Base-by-base conservation (phyloP, 2,329 filamentous ascomycete species). In the Beauveria caledonica region DNA sequence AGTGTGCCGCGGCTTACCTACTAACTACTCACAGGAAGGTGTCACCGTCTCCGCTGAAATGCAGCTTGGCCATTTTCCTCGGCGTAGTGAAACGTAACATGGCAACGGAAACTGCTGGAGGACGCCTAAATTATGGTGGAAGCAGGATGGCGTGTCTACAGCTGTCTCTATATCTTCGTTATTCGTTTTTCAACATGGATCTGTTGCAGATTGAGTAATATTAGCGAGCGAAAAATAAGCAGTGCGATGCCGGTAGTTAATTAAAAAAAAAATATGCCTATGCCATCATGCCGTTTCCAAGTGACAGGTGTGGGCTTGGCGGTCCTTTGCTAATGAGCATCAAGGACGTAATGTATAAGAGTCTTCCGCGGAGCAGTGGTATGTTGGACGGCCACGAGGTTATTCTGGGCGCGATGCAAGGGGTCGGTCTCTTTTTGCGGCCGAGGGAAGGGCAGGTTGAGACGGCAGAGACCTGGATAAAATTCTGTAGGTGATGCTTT, bases 221-320 rank as follows among this genome's bases (percentile, higher is more conserved):
- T 33, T 33, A 36, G 27, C 42, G 42, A 42, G 53, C 27, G 13
- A 15, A 7, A 36, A 17, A 33, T n/a, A 53, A 53, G 29, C 33
- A 45, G 25, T 25, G 27, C n/a, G 19, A 27, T 10, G 29, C 44
- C 45, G 44, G 15, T n/a, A 49, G 44, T 19, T 21, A 49, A 57
- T 48, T 29, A 57, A 13, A 36, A 36, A 36, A 45, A 33, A 29
- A 33, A 9, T 23, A n/a, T n/a, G n/a, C n/a, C n/a, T n/a, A n/a
- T 23, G 29, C 48, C 10, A 23, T 17, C 29, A 49, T 29, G 29
- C 42, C 15, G 27, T 17, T 21, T 19, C 2, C 5, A 13, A 33
- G 21, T 11, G 36, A 58, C 55, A 21, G 46, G 19, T 36, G 56
- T 50, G 56, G 45, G 46, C 56, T 58, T 51, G 56, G 56, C 56